A percentile compares a stretch with the other conserved stretches of the same genome.
Evolutionary conservation across 495 filamentous ascomycete genomes (phyloP).

Genomic region (Penicillium pancosmium): DNA sequence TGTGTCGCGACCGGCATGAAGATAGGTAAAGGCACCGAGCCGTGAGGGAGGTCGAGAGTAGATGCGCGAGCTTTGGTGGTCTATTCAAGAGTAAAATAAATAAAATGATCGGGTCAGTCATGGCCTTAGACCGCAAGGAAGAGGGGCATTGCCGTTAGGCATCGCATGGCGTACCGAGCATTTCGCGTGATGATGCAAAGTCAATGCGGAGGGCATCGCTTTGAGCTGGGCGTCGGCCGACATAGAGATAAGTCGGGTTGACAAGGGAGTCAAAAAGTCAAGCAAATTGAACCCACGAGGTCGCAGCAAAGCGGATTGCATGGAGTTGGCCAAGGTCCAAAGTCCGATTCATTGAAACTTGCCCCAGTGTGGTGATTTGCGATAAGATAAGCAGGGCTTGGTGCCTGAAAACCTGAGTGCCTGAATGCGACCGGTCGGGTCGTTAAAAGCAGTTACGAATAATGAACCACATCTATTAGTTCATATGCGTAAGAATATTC

Average conservation of each 20-base stretch:
- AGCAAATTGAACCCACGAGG: neutral
- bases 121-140: neutral
- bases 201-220: slow-evolving; percentile 73
- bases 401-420: too few species aligned
- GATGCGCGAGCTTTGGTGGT: slow-evolving; percentile 96
- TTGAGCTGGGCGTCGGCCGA: slow-evolving; percentile 36
- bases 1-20: slow-evolving; percentile 99
- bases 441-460: too few species aligned
- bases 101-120: neutral
- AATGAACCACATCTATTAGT: too few species aligned
- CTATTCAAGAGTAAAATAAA: slow-evolving; percentile 44
- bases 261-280: neutral
- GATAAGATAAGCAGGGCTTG: too few species aligned
- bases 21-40: slow-evolving; percentile 82
- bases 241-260: slow-evolving; percentile 31
- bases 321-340: neutral
- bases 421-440: too few species aligned
- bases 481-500: too few species aligned
- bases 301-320: slow-evolving; percentile 22
- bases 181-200: slow-evolving; percentile 76
- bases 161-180: slow-evolving; percentile 65
- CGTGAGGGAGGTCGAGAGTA: slow-evolving; percentile 86
- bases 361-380: too few species aligned
- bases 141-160: neutral
- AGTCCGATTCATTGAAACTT: too few species aligned